Conservation (phyloP, 208 protist genomes). For the Trypanosoma melophagium region DNA sequence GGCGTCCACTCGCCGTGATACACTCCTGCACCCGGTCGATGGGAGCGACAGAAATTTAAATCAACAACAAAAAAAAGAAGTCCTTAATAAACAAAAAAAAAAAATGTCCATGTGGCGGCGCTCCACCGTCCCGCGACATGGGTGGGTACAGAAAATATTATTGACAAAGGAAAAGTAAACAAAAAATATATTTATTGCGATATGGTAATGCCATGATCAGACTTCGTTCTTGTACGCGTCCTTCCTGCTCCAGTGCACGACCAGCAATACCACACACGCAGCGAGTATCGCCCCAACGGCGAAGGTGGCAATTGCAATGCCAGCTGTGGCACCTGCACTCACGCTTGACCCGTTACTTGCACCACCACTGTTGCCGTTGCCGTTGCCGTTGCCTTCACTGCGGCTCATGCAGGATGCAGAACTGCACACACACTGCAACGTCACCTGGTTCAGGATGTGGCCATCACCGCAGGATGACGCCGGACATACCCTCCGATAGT, state of each 20-base stretch:
- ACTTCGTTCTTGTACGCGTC: too few relatives aligned
- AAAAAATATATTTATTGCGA: too few relatives aligned
- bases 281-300: constrained; percentile 1
- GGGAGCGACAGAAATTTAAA: too few relatives aligned
- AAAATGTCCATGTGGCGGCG: too few relatives aligned
- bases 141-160: too few relatives aligned
- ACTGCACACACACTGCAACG: constrained; percentile 16
- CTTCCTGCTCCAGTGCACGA: not conserved
- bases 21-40: too few relatives aligned
- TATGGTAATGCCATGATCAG: too few relatives aligned
- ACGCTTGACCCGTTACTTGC: constrained; percentile 22
- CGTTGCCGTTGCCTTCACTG: not conserved
- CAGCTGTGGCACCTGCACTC: constrained; percentile 35
- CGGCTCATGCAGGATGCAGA: constrained; percentile 4
- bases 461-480: constrained; percentile 41
- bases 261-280: not conserved
- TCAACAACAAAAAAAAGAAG: too few relatives aligned
- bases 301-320: constrained; percentile 2
- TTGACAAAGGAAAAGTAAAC: too few relatives aligned
- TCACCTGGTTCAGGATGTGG: constrained; percentile 22
- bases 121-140: too few relatives aligned
- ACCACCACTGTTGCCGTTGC: not conserved
- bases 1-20: too few relatives aligned
- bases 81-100: too few relatives aligned
- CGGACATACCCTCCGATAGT: constrained; percentile 47